Percentiles rank a stretch among this genome's conserved stretches.
Conservation (phyloP, 192 early-diverging fungal species). For the Gamsiella multidivaricata region DNA sequence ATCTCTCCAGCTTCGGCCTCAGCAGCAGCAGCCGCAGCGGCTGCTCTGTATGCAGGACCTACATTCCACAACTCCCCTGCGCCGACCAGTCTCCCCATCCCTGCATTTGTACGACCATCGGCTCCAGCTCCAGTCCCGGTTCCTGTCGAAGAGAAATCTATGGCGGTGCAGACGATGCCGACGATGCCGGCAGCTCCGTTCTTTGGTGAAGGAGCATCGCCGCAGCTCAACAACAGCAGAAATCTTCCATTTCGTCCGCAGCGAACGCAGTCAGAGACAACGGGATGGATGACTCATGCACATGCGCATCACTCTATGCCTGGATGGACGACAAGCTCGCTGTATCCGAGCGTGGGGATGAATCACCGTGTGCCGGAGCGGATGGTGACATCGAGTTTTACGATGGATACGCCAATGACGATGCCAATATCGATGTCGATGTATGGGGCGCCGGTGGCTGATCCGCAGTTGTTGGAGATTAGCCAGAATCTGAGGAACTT, state of each 20-base stretch:
- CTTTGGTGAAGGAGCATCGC: slow-evolving; percentile 37
- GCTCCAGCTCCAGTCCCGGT: slow-evolving; percentile 21
- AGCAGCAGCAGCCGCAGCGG: too few relatives aligned
- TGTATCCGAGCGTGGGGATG: background rate
- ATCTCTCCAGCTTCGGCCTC: too few relatives aligned
- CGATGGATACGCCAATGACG: slow-evolving; percentile 16
- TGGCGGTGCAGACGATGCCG: background rate
- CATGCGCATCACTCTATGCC: slow-evolving; percentile 24
- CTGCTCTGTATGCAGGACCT: slow-evolving; percentile 61
- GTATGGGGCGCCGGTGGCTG: slow-evolving; percentile 5
- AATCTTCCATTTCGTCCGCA: slow-evolving; percentile 38
- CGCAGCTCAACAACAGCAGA: slow-evolving; percentile 31
- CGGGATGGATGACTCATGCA: background rate
- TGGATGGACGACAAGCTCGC: background rate
- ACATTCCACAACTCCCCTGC: slow-evolving; percentile 68
- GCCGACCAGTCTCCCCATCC: slow-evolving; percentile 63
- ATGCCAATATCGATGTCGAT: too few relatives aligned
- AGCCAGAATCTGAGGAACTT: slow-evolving; percentile 56
- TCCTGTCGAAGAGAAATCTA: too few relatives aligned
- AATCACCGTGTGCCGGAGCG: slow-evolving; percentile 43
- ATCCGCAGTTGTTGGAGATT: slow-evolving; percentile 59
- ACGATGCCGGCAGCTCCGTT: slow-evolving; percentile 12
- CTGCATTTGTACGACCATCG: slow-evolving; percentile 44
- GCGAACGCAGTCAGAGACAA: slow-evolving; percentile 27
- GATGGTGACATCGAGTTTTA: slow-evolving; percentile 54